Evolutionary conservation across 352 stramenopile genomes (phyloP).

Genomic region (Plasmopara halstedii): DNA sequence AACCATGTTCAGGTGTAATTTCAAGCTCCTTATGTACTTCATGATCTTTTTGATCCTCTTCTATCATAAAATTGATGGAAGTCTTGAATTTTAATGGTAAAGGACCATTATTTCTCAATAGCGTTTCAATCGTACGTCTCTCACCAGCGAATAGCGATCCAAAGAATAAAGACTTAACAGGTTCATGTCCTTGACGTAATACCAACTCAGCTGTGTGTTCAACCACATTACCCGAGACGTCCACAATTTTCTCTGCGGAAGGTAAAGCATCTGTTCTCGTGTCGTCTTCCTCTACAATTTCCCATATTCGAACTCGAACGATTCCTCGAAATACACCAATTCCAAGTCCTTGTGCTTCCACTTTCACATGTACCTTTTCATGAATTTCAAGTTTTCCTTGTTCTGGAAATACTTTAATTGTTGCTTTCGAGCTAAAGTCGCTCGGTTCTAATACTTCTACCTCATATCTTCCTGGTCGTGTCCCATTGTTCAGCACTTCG

Average conservation of each 20-base stretch:
- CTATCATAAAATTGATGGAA: slow-evolving; percentile 34
- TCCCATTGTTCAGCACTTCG: slow-evolving; percentile 42
- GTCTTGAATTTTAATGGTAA: slow-evolving; percentile 57
- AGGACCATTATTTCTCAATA: slow-evolving; percentile 74
- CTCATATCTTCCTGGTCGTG: slow-evolving; percentile 30
- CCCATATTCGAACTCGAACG: slow-evolving; percentile 37
- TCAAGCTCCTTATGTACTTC: slow-evolving; percentile 63
- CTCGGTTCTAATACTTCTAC: slow-evolving; percentile 42
- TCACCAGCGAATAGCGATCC: slow-evolving; percentile 68
- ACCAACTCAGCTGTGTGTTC: slow-evolving; percentile 84
- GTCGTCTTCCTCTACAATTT: slow-evolving; percentile 4
- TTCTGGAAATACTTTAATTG: slow-evolving; percentile 26
- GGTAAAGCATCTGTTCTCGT: background rate
- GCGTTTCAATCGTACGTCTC: slow-evolving; percentile 40
- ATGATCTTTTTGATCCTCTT: slow-evolving; percentile 62
- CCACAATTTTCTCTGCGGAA: slow-evolving; percentile 56
- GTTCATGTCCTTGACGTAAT: slow-evolving; percentile 31
- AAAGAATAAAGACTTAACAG: slow-evolving; percentile 53
- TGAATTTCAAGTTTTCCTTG: slow-evolving; percentile 22
- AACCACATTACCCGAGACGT: slow-evolving; percentile 72
- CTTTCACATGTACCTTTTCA: slow-evolving; percentile 34
- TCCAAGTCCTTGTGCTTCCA: slow-evolving; percentile 34
- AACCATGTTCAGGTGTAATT: slow-evolving; percentile 43
- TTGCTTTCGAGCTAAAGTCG: background rate
- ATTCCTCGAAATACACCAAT: slow-evolving; percentile 34